Base-by-base conservation (phyloP, 176 grass and related monocot genomes). In the Elymus sibiricus region DNA sequence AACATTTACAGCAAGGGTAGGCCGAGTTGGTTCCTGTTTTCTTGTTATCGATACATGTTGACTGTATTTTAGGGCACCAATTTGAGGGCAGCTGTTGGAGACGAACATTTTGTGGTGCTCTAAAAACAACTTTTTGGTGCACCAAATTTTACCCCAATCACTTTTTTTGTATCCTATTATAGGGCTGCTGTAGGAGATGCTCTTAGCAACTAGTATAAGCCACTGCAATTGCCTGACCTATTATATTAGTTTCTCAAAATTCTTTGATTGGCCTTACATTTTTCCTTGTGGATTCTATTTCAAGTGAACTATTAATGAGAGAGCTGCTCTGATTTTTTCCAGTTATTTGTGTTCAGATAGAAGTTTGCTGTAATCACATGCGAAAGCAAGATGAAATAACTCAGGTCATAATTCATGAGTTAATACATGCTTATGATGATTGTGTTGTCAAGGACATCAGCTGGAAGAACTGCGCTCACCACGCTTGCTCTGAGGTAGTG, bases 341-440 rank as follows among this genome's bases (percentile, higher is more conserved):
- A 77, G 64, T 31, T 60, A 6, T 70, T 85, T 80, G 22, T 88
- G 49, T 70, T 26, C 90, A 98, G 94, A 46, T 99, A 92, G 78
- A 38, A 28, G 79, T 99, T 91, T 99, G 94, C 68, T 94, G 90
- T 84, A 91, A 99, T 87, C 84, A 93, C 39, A 82, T 92, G 82
- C 70, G 5, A 47, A 25, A 51, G 27, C 92, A 96, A 94, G 92
- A 99, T 67, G 76, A 93, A 76, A 92, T 99, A 88, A 89, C 74
- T 64, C 97, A 93, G 82, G 70, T 90, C 70, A 2, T 99, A 46
- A 93, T 94, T 91, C 97, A 96, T 82, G 97, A 94, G 64, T 83
- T 99, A 77, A 79, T 99, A 84, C 94, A 99, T 88, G 97, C 92
- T 84, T 96, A 99, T 85, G 97, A 99, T 67, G 97, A 96, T 42